A percentile compares a stretch with the other conserved stretches of the same genome.
phyloP scores from a whole-genome alignment of 495 filamentous ascomycete species.

The Lasiosphaeria hispida region DNA sequence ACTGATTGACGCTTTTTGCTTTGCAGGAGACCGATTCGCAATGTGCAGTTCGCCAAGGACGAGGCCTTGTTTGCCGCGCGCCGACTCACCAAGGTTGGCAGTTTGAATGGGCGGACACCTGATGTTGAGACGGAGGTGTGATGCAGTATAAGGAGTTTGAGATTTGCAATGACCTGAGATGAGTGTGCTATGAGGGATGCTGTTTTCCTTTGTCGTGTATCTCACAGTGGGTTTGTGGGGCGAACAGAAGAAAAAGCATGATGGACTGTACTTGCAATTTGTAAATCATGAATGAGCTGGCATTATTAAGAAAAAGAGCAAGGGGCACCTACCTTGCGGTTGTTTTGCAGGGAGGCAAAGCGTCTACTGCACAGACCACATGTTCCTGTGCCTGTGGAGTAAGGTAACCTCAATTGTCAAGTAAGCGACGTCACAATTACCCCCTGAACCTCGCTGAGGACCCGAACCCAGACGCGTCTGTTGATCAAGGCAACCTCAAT shows the following conservation, averaged over 20 bases:
- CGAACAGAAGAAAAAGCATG: background rate
- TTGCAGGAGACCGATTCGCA: slow-evolving; percentile 57
- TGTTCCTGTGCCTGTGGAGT: too few species aligned
- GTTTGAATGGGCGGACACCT: slow-evolving; percentile 58
- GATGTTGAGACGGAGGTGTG: slow-evolving; percentile 68
- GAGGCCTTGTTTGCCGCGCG: slow-evolving; percentile 61
- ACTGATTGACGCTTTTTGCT: slow-evolving; percentile 1
- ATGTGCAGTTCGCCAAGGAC: slow-evolving; percentile 68
- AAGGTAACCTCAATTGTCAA: too few species aligned
- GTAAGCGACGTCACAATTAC: too few species aligned
- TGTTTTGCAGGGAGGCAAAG: too few species aligned
- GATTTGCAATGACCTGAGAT: background rate
- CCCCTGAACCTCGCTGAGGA: too few species aligned
- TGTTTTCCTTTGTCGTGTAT: background rate
- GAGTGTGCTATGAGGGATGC: background rate
- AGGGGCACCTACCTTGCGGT: too few species aligned
- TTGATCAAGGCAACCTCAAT: too few species aligned
- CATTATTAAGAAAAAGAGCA: too few species aligned
- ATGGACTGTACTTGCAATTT: too few species aligned
- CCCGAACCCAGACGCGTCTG: too few species aligned
- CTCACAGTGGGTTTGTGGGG: background rate
- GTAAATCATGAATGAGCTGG: too few species aligned
- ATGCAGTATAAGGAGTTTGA: background rate
- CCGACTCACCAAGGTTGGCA: slow-evolving; percentile 55
- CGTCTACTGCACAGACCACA: too few species aligned